Base-by-base conservation (phyloP, 306 rosid genomes). In the Corylus heterophylla region DNA sequence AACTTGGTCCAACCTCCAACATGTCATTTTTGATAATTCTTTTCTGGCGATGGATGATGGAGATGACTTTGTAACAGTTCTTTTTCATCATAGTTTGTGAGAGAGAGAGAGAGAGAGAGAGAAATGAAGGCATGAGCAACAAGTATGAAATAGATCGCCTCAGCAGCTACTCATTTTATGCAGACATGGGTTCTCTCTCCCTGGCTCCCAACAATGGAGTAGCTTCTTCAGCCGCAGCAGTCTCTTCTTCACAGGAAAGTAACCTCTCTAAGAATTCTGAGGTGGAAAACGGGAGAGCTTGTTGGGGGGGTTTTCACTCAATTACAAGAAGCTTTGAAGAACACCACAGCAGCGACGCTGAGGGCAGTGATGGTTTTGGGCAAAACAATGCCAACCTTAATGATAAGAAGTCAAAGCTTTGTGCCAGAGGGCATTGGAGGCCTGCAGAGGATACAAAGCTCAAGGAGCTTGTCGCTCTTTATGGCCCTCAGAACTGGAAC, bases 401-500 rank as follows among this genome's bases (percentile, higher is more conserved):
- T 14, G 88, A 83, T 31, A 81, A 79, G 73, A 78, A 83, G 77
- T 88, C 94, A 25, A 96, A 87, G 68, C 94, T 91, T 5, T 91
- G 97, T 86, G 91, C 94, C 56, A 93, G 99, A 86, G 99, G 99
- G 25, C 99, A 96, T 87, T 96, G 99, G 99, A 87, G 99, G 74
- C 99, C 99, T 7, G 99, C 98, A 4, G 99, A 96, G 83, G 99
- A 96, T 76, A 68, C 96, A 14, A 96, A 93, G 91, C 90, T 96
- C 27, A 96, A 92, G 83, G 99, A 96, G 45, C 97, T 96, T 42
- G 99, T 96, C 0, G 86, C 96, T 54, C 93, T 90, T 45, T 96
- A 93, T 82, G 99, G 99, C 61, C 98, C 99, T 75, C 99, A 96
- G 67, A 96, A 96, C 80, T 96, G 99, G 99, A 96, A 96, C 78